phyloP scores from a whole-genome alignment of 768 basidiomycete species.

The Leccinellum albellum region DNA sequence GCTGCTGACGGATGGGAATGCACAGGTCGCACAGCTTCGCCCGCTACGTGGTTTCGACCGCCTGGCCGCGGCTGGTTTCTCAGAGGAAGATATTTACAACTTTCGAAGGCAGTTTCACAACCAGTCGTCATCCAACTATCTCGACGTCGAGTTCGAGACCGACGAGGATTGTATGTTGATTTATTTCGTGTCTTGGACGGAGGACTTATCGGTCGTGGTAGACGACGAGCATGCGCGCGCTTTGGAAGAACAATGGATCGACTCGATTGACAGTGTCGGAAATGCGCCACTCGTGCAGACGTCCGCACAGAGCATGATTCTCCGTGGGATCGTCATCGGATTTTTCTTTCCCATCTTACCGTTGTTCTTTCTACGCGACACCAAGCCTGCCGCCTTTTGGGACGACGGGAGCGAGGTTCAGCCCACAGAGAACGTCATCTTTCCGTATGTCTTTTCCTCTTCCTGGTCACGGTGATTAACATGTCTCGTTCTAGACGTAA shows the following conservation, averaged over 20 bases:
- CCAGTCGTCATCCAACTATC: conserved; percentile 67
- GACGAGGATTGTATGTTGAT: conserved; percentile 67
- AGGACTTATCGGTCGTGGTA: conserved; percentile 26
- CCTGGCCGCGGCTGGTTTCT: conserved; percentile 84
- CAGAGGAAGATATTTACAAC: conserved; percentile 83
- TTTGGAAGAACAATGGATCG: conserved; percentile 95
- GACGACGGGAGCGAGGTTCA: conserved; percentile 63
- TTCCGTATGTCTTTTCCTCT: conserved; percentile 57
- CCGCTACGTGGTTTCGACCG: conserved; percentile 90
- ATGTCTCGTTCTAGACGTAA: conserved; percentile 41
- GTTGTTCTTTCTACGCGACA: conserved; percentile 78
- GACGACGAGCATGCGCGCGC: conserved; percentile 92
- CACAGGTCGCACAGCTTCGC: conserved; percentile 66
- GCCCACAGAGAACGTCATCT: conserved; percentile 59
- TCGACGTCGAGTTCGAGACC: conserved; percentile 63
- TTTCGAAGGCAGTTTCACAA: conserved; percentile 90
- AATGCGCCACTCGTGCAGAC: conserved; percentile 58
- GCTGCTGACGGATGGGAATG: not conserved
- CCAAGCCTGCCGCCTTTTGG: conserved; percentile 79
- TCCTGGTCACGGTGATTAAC: not conserved
- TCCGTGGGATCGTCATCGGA: conserved; percentile 81
- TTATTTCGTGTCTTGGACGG: not conserved
- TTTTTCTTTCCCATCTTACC: conserved; percentile 94
- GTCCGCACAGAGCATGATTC: conserved; percentile 57
- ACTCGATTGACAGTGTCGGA: conserved; percentile 67